Conservation (phyloP, 495 filamentous ascomycete species). For the Penicillium lividum region DNA sequence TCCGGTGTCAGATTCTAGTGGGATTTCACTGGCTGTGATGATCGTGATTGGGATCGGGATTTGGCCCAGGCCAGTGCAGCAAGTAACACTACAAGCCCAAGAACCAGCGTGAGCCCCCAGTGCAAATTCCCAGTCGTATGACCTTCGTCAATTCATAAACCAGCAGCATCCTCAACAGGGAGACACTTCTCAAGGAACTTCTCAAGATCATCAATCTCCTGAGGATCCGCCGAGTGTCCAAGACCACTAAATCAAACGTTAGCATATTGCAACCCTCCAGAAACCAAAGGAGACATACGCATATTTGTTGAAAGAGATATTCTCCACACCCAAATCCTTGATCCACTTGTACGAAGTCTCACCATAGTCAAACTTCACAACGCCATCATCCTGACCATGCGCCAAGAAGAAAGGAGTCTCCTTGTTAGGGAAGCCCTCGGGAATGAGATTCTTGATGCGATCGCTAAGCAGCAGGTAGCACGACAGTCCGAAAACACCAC, state of each 20-base stretch:
- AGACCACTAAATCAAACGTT: slow-evolving; percentile 52
- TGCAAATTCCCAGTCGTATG: neutral
- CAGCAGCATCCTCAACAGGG: slow-evolving; percentile 59
- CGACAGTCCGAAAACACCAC: slow-evolving; percentile 83
- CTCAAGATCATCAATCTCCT: slow-evolving; percentile 85
- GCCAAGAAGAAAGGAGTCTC: slow-evolving; percentile 85
- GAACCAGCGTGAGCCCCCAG: slow-evolving; percentile 24
- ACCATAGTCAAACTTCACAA: slow-evolving; percentile 72
- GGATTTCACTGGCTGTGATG: neutral
- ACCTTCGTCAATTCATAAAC: slow-evolving; percentile 46
- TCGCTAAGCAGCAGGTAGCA: slow-evolving; percentile 75
- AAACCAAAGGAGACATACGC: slow-evolving; percentile 48
- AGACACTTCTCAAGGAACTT: slow-evolving; percentile 66
- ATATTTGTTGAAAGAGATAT: slow-evolving; percentile 76
- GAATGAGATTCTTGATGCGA: slow-evolving; percentile 66
- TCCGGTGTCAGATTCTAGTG: neutral
- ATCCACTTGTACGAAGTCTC: slow-evolving; percentile 60
- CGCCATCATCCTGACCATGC: slow-evolving; percentile 72
- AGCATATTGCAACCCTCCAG: slow-evolving; percentile 14
- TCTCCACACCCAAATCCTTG: slow-evolving; percentile 62
- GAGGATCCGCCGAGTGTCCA: slow-evolving; percentile 70
- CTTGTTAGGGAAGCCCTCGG: slow-evolving; percentile 68
- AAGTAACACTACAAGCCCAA: slow-evolving; percentile 53
- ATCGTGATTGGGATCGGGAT: neutral
- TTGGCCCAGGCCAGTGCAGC: slow-evolving; percentile 43